Evolutionary conservation across 2,329 filamentous ascomycete genomes (phyloP).

Genomic region (Proliferodiscus dingleyae): DNA sequence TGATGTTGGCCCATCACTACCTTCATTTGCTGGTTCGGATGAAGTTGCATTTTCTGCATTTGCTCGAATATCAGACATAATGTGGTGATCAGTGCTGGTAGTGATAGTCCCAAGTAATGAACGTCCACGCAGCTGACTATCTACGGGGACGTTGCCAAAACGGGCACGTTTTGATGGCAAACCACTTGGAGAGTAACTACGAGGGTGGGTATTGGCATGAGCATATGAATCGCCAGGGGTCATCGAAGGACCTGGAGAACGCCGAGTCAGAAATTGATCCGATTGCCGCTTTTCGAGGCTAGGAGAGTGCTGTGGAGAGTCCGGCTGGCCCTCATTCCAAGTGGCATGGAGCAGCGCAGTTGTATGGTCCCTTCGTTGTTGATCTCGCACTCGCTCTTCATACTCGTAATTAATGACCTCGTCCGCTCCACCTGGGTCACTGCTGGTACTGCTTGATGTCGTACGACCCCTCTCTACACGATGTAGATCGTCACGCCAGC

Average conservation of each 20-base stretch:
- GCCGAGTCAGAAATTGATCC: conserved; percentile 5
- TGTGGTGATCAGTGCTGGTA: conserved; percentile 6
- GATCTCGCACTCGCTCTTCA: conserved; percentile 26
- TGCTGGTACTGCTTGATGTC: conserved; percentile 24
- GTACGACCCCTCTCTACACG: conserved; percentile 47
- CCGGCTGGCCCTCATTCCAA: conserved; percentile 60
- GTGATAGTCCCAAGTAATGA: conserved; percentile 25
- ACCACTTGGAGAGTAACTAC: conserved; percentile 14
- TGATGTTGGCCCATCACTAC: conserved; percentile 26
- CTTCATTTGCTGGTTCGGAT: conserved; percentile 8
- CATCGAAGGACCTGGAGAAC: conserved; percentile 8
- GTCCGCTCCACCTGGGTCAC: conserved; percentile 22
- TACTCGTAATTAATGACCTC: conserved; percentile 22
- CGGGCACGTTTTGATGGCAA: conserved; percentile 27
- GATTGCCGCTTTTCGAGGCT: conserved; percentile 14
- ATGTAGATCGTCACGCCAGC: conserved; percentile 72
- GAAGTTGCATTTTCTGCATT: conserved; percentile 2
- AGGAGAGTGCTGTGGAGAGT: conserved; percentile 43
- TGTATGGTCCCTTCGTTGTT: conserved; percentile 42
- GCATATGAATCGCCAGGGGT: conserved; percentile 4
- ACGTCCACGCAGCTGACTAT: conserved; percentile 23
- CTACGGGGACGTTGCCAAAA: conserved; percentile 20
- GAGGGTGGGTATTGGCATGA: conserved; percentile 9
- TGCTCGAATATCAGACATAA: conserved; percentile 18
- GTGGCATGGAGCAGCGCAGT: conserved; percentile 52